Conservation (phyloP, 1,139 yeast species). For the Pneumocystis oryctolagi region DNA sequence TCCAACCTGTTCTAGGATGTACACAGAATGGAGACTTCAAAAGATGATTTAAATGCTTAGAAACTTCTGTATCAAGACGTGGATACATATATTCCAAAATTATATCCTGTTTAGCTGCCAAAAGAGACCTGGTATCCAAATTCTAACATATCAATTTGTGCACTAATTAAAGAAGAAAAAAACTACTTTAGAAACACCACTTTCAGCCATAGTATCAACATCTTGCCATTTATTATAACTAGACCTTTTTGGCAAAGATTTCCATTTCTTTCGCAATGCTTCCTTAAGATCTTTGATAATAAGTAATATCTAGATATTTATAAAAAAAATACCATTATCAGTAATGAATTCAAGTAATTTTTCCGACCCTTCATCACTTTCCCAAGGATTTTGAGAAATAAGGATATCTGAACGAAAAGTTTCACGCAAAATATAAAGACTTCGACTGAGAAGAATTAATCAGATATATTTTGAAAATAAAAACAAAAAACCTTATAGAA, state of each 20-base stretch:
- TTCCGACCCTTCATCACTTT: constrained; percentile 34
- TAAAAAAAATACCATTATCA: constrained; percentile 29
- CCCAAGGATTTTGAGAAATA: constrained; percentile 80
- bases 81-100: constrained; percentile 76
- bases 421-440: constrained; percentile 49
- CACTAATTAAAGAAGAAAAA: constrained; percentile 16
- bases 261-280: constrained; percentile 45
- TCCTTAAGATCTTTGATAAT: constrained; percentile 29
- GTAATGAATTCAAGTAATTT: constrained; percentile 49
- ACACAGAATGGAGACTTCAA: constrained; percentile 95
- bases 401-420: constrained; percentile 53
- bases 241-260: constrained; percentile 31
- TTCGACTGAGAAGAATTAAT: constrained; percentile 16
- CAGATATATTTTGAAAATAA: neutral
- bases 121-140: constrained; percentile 26
- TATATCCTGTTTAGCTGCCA: constrained; percentile 71
- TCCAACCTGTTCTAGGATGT: constrained; percentile 81
- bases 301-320: neutral
- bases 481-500: constrained; percentile 32
- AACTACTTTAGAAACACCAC: constrained; percentile 30
- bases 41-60: constrained; percentile 78
- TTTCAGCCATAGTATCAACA: constrained; percentile 45
- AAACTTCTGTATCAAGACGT: constrained; percentile 81
- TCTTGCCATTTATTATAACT: constrained; percentile 67
- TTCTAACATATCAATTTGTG: constrained; percentile 18